Base-by-base conservation (phyloP, 805 yeast species). In the Yamadazyma laniorum region DNA sequence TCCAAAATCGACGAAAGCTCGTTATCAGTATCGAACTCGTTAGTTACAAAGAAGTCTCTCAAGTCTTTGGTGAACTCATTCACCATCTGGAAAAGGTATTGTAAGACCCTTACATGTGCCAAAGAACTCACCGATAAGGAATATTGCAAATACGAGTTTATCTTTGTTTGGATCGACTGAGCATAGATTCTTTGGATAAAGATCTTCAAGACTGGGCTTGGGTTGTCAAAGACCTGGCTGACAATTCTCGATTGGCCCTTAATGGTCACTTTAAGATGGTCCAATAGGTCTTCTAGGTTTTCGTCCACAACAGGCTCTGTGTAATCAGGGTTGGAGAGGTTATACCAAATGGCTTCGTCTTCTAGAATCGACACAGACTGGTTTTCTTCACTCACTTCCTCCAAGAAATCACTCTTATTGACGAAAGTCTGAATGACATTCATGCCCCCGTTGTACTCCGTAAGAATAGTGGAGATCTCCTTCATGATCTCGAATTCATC, bases 341-440 rank as follows among this genome's bases (percentile, higher is more conserved):
- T 61, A 8, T 61, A 59, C 89, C 95, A 87, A 14, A 72, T 66
- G 0, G 61, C 53, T 32, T 75, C 78, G 45, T 74, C 67, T 14
- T 59, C 63, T n/a, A 64, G 56, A 11, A 43, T 34, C 13, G 47
- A 43, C 23, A 36, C 43, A 8, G 45, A 37, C 15, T 39, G 25
- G 14, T 37, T 38, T 43, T 69, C 62, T 3, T 52, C 55, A 41
- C 76, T 74, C 45, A 73, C 64, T 25, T 65, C 69, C 27, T 63
- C 70, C 38, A 71, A 67, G 58, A 90, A 84, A 34, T 80, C 84
- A 54, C 85, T 87, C 54, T 85, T 88, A 54, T 79, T 80, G 29
- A 90, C 85, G 61, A 86, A 91, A 34, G 82, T 79, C 54, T 82
- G 87, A 6, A 87, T 83, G 6, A 90, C 91, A 42, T 83, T 80